These are phyloP conservation scores for Pythium vanterpoolii DNA, from an alignment of 352 stramenopile genomes.

Conservation along the genomic window DNA sequence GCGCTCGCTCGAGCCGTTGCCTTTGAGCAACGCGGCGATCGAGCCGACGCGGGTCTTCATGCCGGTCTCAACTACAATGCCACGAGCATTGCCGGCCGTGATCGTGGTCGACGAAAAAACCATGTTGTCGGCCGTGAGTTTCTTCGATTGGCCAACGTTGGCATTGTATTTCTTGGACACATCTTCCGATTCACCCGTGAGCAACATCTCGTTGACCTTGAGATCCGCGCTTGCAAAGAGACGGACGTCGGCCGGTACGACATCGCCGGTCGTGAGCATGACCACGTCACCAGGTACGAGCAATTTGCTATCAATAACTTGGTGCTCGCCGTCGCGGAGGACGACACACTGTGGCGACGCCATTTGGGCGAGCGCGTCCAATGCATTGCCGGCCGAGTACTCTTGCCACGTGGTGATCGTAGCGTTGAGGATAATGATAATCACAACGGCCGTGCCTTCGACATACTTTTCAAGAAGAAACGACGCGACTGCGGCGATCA, in stretches of 20 bases:
- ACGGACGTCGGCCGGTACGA: slow-evolving; percentile 90
- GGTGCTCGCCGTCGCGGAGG: slow-evolving; percentile 55
- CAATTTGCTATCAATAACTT: slow-evolving; percentile 60
- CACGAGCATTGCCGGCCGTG: slow-evolving; percentile 74
- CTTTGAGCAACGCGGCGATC: slow-evolving; percentile 62
- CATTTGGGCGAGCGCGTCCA: slow-evolving; percentile 60
- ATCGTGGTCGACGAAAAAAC: slow-evolving; percentile 90
- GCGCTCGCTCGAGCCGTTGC: slow-evolving; percentile 23
- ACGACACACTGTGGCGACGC: slow-evolving; percentile 65
- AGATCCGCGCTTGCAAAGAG: slow-evolving; percentile 84
- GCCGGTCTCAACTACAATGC: slow-evolving; percentile 67
- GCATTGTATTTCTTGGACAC: slow-evolving; percentile 62
- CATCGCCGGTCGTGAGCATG: slow-evolving; percentile 90
- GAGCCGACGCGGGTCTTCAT: slow-evolving; percentile 73
- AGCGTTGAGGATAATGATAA: slow-evolving; percentile 65
- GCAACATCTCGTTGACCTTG: slow-evolving; percentile 92
- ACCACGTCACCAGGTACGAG: slow-evolving; percentile 85
- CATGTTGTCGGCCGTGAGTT: slow-evolving; percentile 82
- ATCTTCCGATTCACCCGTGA: slow-evolving; percentile 92
- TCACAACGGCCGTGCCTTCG: slow-evolving; percentile 66
- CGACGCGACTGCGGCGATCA: slow-evolving; percentile 54
- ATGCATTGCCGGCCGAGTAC: slow-evolving; percentile 55
- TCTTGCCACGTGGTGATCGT: slow-evolving; percentile 62
- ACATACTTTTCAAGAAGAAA: slow-evolving; percentile 60
- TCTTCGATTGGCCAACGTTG: slow-evolving; percentile 32